Base-by-base conservation (phyloP, 257 asterid genomes). In the Scutellaria baicalensis region DNA sequence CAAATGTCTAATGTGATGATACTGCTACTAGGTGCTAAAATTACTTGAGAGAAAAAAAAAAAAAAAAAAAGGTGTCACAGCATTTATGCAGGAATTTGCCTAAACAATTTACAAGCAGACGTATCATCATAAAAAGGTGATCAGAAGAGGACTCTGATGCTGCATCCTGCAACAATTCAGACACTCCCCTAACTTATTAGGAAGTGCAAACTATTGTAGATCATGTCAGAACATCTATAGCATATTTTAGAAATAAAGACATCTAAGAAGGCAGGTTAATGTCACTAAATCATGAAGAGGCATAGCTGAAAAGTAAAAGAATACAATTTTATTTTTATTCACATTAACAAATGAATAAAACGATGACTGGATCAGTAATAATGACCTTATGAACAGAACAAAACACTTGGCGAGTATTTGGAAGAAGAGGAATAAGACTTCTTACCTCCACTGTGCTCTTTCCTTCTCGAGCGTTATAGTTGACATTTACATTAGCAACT, bases 381-480 rank as follows among this genome's bases (percentile, higher is more conserved):
- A 27, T 27, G 33, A 27, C 33, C 2, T 27, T 5, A 27, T 2
- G 33, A 27, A 27, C 33, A 27, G 33, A 27, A 27, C 33, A 27
- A 27, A 27, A 27, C 4, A 27, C 33, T 27, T 0, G 3, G 33
- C 33, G 4, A 27, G 4, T 27, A 27, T 27, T 27, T 27, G 33
- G 49, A 68, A 47, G 64, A 54, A 51, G 14, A 36, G 12, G 51
- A 56, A 59, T 33, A 44, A 59, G 27, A 51, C 52, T 56, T 6
- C 66, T 64, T 77, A 88, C 97, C 96, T 90, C 96, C 17, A 71
- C 88, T 0, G 89, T 89, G 83, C 97, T 89, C 80, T 76, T 87
- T 76, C 90, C 90, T 81, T 88, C 96, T 75, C 95, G 93, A 70
- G 91, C 89, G 74, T 91, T 81, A 79, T 86, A 83, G 78, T 76